Conservation (phyloP, 192 early-diverging fungal genomes). For the Backusella macrospora region DNA sequence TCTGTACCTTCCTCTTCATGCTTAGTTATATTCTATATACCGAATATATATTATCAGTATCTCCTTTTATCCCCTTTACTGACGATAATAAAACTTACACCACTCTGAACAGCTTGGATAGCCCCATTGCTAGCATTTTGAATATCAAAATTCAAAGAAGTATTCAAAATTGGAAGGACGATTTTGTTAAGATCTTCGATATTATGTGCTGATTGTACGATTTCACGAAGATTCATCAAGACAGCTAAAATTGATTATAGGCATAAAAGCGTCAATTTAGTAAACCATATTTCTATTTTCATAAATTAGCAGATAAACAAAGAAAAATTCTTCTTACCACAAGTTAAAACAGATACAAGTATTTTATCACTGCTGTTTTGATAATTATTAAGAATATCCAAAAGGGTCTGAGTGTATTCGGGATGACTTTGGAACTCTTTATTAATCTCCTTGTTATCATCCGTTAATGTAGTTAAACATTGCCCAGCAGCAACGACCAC, state of each 20-base stretch:
- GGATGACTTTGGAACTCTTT: conserved; percentile 60
- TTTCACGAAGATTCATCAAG: conserved; percentile 55
- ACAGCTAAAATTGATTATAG: conserved; percentile 40
- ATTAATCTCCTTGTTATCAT: conserved; percentile 68
- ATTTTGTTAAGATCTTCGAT: conserved; percentile 48
- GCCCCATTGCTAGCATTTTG: conserved; percentile 50
- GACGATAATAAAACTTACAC: conserved; percentile 35
- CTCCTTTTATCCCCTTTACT: background rate
- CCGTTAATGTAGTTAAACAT: conserved; percentile 82
- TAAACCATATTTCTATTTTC: background rate
- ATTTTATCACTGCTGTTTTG: conserved; percentile 54
- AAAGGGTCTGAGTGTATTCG: conserved; percentile 55
- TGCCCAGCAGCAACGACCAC: conserved; percentile 65
- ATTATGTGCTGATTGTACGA: conserved; percentile 33
- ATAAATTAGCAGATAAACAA: conserved; percentile 32
- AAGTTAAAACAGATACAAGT: conserved; percentile 68
- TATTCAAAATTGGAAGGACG: conserved; percentile 49
- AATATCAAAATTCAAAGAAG: conserved; percentile 52
- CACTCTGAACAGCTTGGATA: conserved; percentile 39
- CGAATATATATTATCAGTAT: background rate
- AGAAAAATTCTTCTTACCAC: conserved; percentile 41
- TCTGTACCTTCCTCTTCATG: conserved; percentile 36
- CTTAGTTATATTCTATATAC: conserved; percentile 37
- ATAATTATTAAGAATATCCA: conserved; percentile 48
- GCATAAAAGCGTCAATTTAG: background rate